Conservation (phyloP, 1,284 basidiomycete species). For the Malassezia caprae region DNA sequence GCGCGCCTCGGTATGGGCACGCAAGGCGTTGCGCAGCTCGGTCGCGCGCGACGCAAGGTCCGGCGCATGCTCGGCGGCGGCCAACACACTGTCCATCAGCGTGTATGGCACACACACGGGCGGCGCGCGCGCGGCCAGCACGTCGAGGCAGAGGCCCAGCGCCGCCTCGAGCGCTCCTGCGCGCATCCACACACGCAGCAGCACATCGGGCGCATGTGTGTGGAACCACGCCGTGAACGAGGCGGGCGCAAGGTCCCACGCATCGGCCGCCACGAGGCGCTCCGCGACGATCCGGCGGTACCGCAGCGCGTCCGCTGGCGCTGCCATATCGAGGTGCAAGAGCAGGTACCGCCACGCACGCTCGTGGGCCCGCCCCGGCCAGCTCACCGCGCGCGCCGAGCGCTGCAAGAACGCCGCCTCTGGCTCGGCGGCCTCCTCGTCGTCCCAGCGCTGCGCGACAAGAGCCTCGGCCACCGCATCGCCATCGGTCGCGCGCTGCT, state of each 20-base stretch:
- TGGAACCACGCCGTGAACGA: constrained; percentile 69
- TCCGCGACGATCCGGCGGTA: constrained; percentile 44
- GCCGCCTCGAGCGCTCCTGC: constrained; percentile 72
- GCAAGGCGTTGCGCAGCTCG: constrained; percentile 1
- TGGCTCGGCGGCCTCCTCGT: constrained; percentile 10
- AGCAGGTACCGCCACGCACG: constrained; percentile 81
- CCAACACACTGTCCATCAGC: constrained; percentile 13
- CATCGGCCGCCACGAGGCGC: constrained; percentile 58
- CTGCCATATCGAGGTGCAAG: constrained; percentile 62
- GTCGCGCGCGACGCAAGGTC: neutral
- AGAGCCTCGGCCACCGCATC: neutral
- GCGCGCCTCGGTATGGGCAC: neutral
- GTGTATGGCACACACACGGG: constrained; percentile 11
- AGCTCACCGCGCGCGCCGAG: constrained; percentile 53
- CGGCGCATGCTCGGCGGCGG: neutral
- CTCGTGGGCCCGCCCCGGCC: constrained; percentile 68
- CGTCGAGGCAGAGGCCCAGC: constrained; percentile 56
- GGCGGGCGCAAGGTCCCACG: constrained; percentile 57
- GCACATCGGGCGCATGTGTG: constrained; percentile 65
- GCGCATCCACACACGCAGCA: constrained; percentile 63
- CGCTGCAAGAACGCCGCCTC: constrained; percentile 29
- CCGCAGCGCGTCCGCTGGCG: constrained; percentile 53
- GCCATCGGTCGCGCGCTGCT: constrained; percentile 1
- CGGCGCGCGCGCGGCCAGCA: neutral
- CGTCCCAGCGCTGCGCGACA: neutral